Percentiles rank a stretch among this genome's conserved stretches.
Conservation (phyloP, 352 stramenopile species). For the Phytophthora syringae region DNA sequence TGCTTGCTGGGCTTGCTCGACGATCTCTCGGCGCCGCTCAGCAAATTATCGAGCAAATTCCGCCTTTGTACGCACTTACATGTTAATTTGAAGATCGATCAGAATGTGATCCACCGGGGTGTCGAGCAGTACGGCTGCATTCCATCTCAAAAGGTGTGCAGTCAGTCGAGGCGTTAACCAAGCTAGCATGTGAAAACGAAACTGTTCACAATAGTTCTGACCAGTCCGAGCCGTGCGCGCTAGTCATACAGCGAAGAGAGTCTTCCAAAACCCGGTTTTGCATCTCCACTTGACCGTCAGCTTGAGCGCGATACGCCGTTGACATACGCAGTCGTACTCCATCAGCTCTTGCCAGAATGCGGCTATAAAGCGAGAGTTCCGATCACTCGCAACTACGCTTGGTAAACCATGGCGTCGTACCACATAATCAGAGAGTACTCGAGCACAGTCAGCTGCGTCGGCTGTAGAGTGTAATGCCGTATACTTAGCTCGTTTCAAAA, state of each 20-base stretch:
- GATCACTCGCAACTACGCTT: slow-evolving; percentile 19
- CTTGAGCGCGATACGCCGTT: slow-evolving; percentile 1
- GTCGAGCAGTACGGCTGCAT: background rate
- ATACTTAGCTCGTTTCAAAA: slow-evolving; percentile 37
- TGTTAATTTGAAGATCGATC: too few relatives aligned
- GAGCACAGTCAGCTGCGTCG: slow-evolving; percentile 14
- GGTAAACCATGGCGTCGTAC: slow-evolving; percentile 23
- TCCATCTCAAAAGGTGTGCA: background rate
- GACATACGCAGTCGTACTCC: slow-evolving; percentile 23
- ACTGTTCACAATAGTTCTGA: background rate
- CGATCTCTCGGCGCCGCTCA: background rate
- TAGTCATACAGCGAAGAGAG: background rate
- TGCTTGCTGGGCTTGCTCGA: background rate
- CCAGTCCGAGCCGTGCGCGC: background rate
- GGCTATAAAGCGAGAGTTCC: slow-evolving; percentile 24
- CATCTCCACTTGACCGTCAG: background rate
- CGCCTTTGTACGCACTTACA: background rate
- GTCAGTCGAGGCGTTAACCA: background rate
- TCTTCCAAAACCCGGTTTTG: background rate
- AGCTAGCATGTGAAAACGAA: background rate
- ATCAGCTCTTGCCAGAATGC: slow-evolving; percentile 28
- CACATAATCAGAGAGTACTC: slow-evolving; percentile 21
- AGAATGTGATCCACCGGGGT: background rate
- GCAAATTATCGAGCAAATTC: background rate
- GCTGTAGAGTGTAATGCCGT: slow-evolving; percentile 14